Evolutionary conservation across 2,329 filamentous ascomycete species (phyloP).

Genomic region (Penicillium sp.): DNA sequence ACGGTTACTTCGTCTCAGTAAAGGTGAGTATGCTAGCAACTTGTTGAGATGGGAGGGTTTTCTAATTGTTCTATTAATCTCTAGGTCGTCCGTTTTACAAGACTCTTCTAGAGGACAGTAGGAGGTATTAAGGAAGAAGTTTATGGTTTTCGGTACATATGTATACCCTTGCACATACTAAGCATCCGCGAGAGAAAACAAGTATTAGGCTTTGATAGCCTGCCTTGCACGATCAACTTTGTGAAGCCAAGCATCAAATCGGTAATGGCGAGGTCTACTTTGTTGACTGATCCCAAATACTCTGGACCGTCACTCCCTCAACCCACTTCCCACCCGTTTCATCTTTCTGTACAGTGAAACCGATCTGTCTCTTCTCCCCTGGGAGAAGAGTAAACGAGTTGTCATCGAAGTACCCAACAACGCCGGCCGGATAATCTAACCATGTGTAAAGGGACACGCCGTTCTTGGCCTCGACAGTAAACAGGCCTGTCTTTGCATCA

Average conservation of each 20-base stretch:
- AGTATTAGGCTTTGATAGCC: background rate
- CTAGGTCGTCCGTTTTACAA: background rate
- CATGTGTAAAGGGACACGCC: slow-evolving; percentile 57
- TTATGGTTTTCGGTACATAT: background rate
- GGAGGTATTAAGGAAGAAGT: background rate
- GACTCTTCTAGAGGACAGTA: background rate
- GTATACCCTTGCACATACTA: background rate
- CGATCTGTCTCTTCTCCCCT: slow-evolving; percentile 47
- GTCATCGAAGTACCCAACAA: slow-evolving; percentile 53
- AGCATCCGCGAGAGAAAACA: background rate
- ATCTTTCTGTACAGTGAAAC: slow-evolving; percentile 49
- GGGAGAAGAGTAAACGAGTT: slow-evolving; percentile 55
- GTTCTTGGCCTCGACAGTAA: slow-evolving; percentile 49
- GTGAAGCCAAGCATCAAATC: background rate
- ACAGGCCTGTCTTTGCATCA: slow-evolving; percentile 32
- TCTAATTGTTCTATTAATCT: background rate
- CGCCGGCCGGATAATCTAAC: slow-evolving; percentile 53
- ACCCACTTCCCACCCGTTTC: slow-evolving; percentile 47
- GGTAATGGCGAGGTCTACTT: background rate
- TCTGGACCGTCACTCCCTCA: slow-evolving; percentile 50
- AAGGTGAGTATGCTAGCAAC: slow-evolving; percentile 6
- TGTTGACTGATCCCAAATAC: slow-evolving; percentile 51
- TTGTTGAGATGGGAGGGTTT: background rate
- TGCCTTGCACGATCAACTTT: background rate
- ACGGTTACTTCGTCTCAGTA: slow-evolving; percentile 11